Evolutionary conservation across 306 rosid genomes (phyloP), one percentile per base, ranked within the genome.

Genomic region (Adenanthera pavonina): DNA sequence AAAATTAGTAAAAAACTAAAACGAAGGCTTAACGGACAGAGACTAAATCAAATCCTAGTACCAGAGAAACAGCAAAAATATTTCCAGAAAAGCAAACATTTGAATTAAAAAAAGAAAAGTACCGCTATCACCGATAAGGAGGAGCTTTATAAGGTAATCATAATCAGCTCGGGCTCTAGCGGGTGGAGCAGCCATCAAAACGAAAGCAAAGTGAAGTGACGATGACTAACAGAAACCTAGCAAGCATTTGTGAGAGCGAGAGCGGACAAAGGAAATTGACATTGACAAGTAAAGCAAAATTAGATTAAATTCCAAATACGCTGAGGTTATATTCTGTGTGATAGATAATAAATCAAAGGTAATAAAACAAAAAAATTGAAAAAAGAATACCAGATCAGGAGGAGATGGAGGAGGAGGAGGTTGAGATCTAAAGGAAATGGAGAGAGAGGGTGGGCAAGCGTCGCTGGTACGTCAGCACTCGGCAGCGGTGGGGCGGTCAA

Each of bases 61-160:
- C 44, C 3, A 75, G 8, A 6, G 17, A 43, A 60, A 59, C 57
- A 4, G 56, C 13, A 25, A 47, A 19, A n/a, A 17, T 3, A 2
- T 20, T 1, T 13, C 1, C n/a, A 10, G 5, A 61, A 61, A 61
- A 30, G 30, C 6, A 1, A 30, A 8, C 11, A 56, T 56, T 56
- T 19, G 8, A 62, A 34, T 12, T 34, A 35, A 48, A 70, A 2
- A 34, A 1, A 54, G 78, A 81, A 86, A n/a, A 78, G 76, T 85
- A 92, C 94, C 97, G 85, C 94, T 92, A 73, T 92, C 94, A 85
- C 97, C 97, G 84, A 92, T 92, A 74, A 92, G 91, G 73, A 92
- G 94, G 74, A 92, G 97, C 89, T 92, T 92, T 64, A 92, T 90
- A 69, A 92, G 92, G 69, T 87, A 92, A 84, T 92, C 97, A 84